These are phyloP conservation scores for Colletotrichum tamarilloi DNA, from an alignment of 2,329 filamentous ascomycete species.

Conservation along the genomic window DNA sequence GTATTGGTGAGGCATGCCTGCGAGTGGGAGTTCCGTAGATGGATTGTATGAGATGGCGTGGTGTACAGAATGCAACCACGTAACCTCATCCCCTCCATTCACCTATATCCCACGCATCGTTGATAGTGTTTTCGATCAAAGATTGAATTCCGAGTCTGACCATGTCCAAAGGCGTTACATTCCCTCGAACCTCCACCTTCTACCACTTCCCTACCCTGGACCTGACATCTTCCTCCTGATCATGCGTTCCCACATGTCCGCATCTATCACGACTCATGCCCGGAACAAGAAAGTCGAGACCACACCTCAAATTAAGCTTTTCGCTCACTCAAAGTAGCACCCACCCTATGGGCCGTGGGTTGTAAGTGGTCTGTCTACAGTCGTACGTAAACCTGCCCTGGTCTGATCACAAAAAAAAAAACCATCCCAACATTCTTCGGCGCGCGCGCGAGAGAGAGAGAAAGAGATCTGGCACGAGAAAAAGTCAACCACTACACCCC, in stretches of 20 bases:
- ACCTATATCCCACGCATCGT: background rate
- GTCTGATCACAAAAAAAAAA: constrained; percentile 1
- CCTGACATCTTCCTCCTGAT: background rate
- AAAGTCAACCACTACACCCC: constrained; percentile 21
- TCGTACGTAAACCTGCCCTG: constrained; percentile 9
- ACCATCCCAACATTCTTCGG: constrained; percentile 1
- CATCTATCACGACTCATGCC: background rate
- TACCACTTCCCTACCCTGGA: background rate
- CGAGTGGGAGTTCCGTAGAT: background rate
- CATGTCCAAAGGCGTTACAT: background rate
- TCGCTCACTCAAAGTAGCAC: too few species aligned
- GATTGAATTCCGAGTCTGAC: background rate
- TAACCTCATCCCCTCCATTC: background rate
- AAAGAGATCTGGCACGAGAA: background rate
- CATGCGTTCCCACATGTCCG: background rate
- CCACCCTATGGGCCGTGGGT: too few species aligned
- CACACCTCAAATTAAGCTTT: background rate
- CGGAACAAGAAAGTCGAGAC: background rate
- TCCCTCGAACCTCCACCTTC: background rate
- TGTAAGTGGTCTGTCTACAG: background rate
- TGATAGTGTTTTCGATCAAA: background rate
- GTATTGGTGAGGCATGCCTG: background rate
- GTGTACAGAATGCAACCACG: background rate
- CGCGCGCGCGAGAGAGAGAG: background rate
- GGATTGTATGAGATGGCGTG: background rate